Conservation (phyloP, 257 asterid species). For the Solanum bulbocastanum region DNA sequence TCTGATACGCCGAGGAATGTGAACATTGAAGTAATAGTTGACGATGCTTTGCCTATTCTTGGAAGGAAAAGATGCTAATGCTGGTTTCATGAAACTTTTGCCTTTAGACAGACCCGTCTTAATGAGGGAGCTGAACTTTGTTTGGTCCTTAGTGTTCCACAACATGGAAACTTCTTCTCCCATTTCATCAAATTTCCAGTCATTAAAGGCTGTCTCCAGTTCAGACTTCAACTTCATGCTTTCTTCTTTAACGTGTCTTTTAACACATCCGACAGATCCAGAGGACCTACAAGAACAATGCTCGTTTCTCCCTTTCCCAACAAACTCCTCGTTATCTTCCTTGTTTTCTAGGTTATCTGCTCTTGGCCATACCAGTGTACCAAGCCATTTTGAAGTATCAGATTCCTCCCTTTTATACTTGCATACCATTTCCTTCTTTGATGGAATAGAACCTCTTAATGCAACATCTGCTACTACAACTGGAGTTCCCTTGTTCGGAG, state of each 20-base stretch:
- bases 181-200: constrained; percentile 17
- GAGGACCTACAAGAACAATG: constrained; percentile 2
- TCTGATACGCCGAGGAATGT: constrained; percentile 6
- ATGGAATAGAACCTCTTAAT: background rate
- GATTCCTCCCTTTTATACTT: background rate
- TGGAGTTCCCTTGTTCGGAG: background rate
- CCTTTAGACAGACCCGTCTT: background rate
- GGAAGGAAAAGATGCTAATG: constrained; percentile 4
- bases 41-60: constrained; percentile 6
- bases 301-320: constrained; percentile 11
- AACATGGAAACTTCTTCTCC: constrained; percentile 10
- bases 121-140: constrained; percentile 1
- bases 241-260: constrained; percentile 5
- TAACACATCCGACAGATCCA: constrained; percentile 11
- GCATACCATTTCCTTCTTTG: background rate
- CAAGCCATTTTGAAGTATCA: constrained; percentile 9
- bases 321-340: background rate
- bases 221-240: constrained; percentile 8
- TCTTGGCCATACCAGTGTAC: constrained; percentile 11
- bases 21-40: constrained; percentile 17
- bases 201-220: constrained; percentile 10
- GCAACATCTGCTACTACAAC: background rate
- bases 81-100: constrained; percentile 4
- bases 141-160: constrained; percentile 13
- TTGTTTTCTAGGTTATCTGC: background rate